Conservation (phyloP, 2,329 filamentous ascomycete genomes). For the Dothidotthia symphoricarpi region DNA sequence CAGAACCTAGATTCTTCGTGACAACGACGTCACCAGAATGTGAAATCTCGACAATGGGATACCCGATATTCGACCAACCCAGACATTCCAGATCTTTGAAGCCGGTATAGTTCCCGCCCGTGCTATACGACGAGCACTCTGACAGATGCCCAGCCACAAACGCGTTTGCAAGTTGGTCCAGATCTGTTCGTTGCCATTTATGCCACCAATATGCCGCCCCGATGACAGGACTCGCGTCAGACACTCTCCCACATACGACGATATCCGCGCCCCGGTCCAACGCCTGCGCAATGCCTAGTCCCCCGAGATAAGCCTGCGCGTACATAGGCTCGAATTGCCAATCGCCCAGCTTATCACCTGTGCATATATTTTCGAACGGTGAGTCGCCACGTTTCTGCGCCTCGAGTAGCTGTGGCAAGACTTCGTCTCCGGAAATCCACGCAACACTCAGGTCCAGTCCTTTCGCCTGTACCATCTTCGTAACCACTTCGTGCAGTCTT, state of each 20-base stretch:
- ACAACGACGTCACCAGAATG: conserved; percentile 25
- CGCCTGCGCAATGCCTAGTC: conserved; percentile 45
- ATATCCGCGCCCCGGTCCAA: conserved; percentile 46
- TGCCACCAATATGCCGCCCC: conserved; percentile 49
- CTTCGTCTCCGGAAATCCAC: conserved; percentile 48
- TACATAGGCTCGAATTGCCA: conserved; percentile 39
- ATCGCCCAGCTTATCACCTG: conserved; percentile 39
- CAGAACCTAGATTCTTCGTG: conserved; percentile 34
- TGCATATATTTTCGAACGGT: conserved; percentile 40
- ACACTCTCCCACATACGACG: conserved; percentile 47
- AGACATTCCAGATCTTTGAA: conserved; percentile 41
- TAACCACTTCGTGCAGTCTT: conserved; percentile 27
- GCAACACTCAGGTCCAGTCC: conserved; percentile 34
- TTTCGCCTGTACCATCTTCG: conserved; percentile 22
- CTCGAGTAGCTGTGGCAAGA: conserved; percentile 35
- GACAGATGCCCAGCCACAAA: conserved; percentile 48
- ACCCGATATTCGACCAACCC: conserved; percentile 36
- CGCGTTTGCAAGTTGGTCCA: conserved; percentile 45
- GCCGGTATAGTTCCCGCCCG: conserved; percentile 46
- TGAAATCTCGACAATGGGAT: conserved; percentile 34
- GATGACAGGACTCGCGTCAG: conserved; percentile 47
- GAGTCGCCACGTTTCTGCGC: conserved; percentile 40
- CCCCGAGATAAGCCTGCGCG: conserved; percentile 46
- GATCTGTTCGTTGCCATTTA: conserved; percentile 41
- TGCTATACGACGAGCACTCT: conserved; percentile 47